Base-by-base conservation (phyloP, 2,329 filamentous ascomycete genomes). In the Stachybotrys elegans region DNA sequence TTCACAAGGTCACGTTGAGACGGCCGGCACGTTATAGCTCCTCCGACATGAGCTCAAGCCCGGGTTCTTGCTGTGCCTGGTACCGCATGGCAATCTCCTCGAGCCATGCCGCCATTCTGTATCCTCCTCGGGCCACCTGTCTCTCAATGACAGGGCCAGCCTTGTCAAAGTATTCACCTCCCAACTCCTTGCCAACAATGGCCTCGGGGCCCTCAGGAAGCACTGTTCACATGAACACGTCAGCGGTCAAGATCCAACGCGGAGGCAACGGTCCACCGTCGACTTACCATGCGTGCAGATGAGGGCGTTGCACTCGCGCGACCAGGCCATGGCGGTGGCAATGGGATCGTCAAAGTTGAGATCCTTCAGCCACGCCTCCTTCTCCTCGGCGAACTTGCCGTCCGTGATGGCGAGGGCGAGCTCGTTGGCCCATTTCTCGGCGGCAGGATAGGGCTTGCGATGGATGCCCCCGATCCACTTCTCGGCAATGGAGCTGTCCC, bases 401-500 rank as follows among this genome's bases (percentile, higher is more conserved):
- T 65, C 60, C 40, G 65, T 67, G 48, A 87, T 82, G 52, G 75
- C 71, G 1, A 59, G 51, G 6, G 73, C 71, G 19, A 88, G 70
- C 43, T 70, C 63, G n/a, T 68, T 65, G 2, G 82, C 78, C 77
- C 82, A 86, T 34, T 58, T 59, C 41, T 67, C 60, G 2, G 79
- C 81, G 37, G 73, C 66, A 5, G 62, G 59, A 46, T 75, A 79
- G 1, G 74, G 60, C 63, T 69, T 61, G 57, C 77, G 65, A 31
- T 68, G 65, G 35, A 68, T 58, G n/a, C 73, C 78, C 3, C 82
- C 82, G 2, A 84, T 68, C 55, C 78, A 65, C 56, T 82, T 78
- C 64, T 86, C 82, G 1, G 79, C 74, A 49, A 88, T 88, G 51
- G 75, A 78, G 43, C 76, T 79, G 57, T 89, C 86, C 85, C 85